A percentile compares a stretch with the other conserved stretches of the same genome.
phyloP scores from a whole-genome alignment of 495 filamentous ascomycete species.

The Diplogelasinospora grovesii region DNA sequence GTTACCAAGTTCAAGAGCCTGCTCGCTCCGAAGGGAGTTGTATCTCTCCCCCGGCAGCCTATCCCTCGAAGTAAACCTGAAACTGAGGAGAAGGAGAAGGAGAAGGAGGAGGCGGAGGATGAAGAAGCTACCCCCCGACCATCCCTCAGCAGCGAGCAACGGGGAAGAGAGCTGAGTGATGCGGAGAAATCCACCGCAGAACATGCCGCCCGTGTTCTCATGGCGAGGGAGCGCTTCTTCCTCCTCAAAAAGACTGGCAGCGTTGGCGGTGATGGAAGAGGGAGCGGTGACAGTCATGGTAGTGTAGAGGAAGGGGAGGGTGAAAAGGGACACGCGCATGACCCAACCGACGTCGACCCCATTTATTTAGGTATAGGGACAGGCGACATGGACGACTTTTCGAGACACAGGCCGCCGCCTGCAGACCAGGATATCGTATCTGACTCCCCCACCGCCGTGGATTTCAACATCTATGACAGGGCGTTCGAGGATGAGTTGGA shows the following conservation, averaged over 20 bases:
- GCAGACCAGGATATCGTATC: conserved; percentile 59
- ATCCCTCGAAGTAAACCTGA: conserved; percentile 20
- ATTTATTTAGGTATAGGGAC: conserved; percentile 71
- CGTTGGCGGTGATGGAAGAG: conserved; percentile 11
- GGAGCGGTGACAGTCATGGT: not conserved
- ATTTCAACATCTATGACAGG: conserved; percentile 79
- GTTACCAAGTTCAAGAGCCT: conserved; percentile 74
- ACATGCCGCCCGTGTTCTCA: conserved; percentile 32
- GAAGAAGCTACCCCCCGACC: not conserved
- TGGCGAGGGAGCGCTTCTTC: conserved; percentile 32
- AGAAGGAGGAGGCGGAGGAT: no score
- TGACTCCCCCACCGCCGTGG: conserved; percentile 73
- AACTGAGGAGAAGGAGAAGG: conserved; percentile 1
- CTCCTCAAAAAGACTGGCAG: conserved; percentile 9
- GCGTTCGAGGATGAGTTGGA: conserved; percentile 79
- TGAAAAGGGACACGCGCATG: conserved; percentile 56
- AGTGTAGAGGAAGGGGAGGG: not conserved
- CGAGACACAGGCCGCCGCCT: conserved; percentile 11
- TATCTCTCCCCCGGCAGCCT: conserved; percentile 36
- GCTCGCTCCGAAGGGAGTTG: conserved; percentile 14
- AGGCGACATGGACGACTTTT: conserved; percentile 38
- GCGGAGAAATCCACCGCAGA: conserved; percentile 30
- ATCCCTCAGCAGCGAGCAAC: not conserved
- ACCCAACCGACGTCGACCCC: conserved; percentile 53
- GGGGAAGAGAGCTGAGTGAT: not conserved